Percentiles rank a stretch among this genome's conserved stretches.
Conservation (phyloP, 2,329 filamentous ascomycete species). For the Botrytis byssoidea region DNA sequence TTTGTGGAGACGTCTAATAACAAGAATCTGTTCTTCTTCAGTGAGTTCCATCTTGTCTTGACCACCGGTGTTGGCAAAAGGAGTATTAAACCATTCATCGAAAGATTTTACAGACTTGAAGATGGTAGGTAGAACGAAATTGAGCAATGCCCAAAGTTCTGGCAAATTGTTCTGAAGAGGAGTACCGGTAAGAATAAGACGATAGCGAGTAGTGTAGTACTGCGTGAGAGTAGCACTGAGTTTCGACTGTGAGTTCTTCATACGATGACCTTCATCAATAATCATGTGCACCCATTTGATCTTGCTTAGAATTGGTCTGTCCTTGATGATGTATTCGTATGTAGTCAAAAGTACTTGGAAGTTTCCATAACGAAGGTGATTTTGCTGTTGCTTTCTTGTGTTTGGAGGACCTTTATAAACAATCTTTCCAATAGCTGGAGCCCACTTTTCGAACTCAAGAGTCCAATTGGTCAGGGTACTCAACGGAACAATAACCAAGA, state of each 20-base stretch:
- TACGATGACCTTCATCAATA: conserved; percentile 97
- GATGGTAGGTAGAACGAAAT: conserved; percentile 96
- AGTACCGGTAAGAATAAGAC: conserved; percentile 95
- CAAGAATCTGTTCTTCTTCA: conserved; percentile 98
- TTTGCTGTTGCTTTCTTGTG: conserved; percentile 82
- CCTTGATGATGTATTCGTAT: conserved; percentile 99
- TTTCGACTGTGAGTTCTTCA: conserved; percentile 98
- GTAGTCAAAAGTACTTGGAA: conserved; percentile 98
- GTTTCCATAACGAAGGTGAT: conserved; percentile 88
- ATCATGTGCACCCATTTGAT: conserved; percentile 99
- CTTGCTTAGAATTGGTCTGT: conserved; percentile 90
- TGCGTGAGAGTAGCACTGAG: conserved; percentile 90
- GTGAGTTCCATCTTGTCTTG: conserved; percentile 99
- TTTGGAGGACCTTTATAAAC: conserved; percentile 97
- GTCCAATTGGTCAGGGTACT: conserved; percentile 99
- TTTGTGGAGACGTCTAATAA: conserved; percentile 97
- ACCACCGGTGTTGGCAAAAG: conserved; percentile 95
- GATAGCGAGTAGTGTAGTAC: conserved; percentile 93
- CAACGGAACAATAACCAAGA: conserved; percentile 92
- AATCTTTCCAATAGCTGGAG: conserved; percentile 78
- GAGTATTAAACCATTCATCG: conserved; percentile 99
- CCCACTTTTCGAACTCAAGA: conserved; percentile 98
- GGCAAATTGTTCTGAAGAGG: conserved; percentile 95
- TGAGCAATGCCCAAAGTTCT: conserved; percentile 96
- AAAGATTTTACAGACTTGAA: conserved; percentile 99